A percentile compares a stretch with the other conserved stretches of the same genome.
These are phyloP conservation scores for Eleusine indica DNA, from an alignment of 176 grass and related monocot genomes.

Conservation along the genomic window DNA sequence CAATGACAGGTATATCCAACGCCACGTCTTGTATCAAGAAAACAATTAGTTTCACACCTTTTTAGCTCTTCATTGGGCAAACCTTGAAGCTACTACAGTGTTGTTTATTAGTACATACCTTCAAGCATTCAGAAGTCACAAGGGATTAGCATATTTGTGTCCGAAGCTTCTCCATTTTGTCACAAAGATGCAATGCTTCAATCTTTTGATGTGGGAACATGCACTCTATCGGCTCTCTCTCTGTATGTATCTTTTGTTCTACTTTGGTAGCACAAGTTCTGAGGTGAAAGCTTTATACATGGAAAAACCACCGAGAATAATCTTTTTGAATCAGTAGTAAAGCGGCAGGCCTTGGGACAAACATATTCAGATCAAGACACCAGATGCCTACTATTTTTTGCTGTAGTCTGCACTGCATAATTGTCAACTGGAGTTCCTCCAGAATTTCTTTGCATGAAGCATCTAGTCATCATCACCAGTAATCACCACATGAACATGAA, in stretches of 20 bases:
- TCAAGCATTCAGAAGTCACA: neutral
- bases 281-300: neutral
- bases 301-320: neutral
- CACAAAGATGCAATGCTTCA: neutral
- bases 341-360: neutral
- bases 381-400: constrained; percentile 15
- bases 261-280: neutral
- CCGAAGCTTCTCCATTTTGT: neutral
- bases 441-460: constrained; percentile 20
- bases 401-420: neutral
- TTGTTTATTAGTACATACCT: constrained; percentile 18
- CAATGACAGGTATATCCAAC: neutral
- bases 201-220: constrained; percentile 1
- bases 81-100: neutral
- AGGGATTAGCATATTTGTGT: constrained; percentile 26
- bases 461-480: constrained; percentile 60
- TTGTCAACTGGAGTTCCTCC: constrained; percentile 14
- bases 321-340: constrained; percentile 5
- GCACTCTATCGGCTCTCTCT: neutral
- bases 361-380: constrained; percentile 18
- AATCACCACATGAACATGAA: constrained; percentile 93
- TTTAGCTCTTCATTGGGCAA: neutral
- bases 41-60: neutral
- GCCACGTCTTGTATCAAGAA: constrained; percentile 15
- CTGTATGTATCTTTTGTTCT: neutral